phyloP scores from a whole-genome alignment of 345 rosid genomes.

The Pseudoturritis turrita region DNA sequence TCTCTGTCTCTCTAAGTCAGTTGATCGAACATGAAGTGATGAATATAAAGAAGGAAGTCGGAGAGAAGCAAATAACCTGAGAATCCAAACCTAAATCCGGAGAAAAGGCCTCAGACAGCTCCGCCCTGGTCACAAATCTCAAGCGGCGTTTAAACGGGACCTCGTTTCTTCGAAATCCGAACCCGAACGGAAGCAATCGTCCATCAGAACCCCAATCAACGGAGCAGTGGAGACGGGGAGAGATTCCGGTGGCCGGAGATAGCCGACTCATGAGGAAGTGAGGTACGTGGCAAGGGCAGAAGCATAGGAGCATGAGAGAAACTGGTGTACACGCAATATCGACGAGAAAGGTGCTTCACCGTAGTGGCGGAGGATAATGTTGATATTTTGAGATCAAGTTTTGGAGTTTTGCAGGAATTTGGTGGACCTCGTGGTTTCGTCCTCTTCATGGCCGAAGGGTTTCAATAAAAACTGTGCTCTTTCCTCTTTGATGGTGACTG shows the following conservation, averaged over 20 bases:
- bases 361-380: conserved; percentile 23
- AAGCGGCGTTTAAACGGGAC: conserved; percentile 34
- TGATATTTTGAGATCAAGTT: background rate
- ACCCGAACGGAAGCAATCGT: conserved; percentile 27
- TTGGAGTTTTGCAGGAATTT: conserved; percentile 29
- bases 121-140: conserved; percentile 53
- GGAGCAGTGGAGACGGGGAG: conserved; percentile 28
- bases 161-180: conserved; percentile 34
- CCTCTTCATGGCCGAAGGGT: conserved; percentile 27
- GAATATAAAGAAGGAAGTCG: background rate
- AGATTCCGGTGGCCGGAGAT: conserved; percentile 47
- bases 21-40: conserved; percentile 16
- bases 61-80: conserved; percentile 43
- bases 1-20: conserved; percentile 14
- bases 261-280: conserved; percentile 41
- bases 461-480: background rate
- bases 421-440: conserved; percentile 37
- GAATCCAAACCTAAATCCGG: conserved; percentile 62
- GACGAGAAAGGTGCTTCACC: background rate
- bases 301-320: conserved; percentile 52
- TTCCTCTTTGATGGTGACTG: conserved; percentile 24
- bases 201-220: conserved; percentile 23
- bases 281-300: conserved; percentile 45
- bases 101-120: conserved; percentile 55
- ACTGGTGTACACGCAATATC: background rate